A percentile compares a stretch with the other conserved stretches of the same genome.
Conservation (phyloP, 2,329 filamentous ascomycete species). For the Fusarium humuli region DNA sequence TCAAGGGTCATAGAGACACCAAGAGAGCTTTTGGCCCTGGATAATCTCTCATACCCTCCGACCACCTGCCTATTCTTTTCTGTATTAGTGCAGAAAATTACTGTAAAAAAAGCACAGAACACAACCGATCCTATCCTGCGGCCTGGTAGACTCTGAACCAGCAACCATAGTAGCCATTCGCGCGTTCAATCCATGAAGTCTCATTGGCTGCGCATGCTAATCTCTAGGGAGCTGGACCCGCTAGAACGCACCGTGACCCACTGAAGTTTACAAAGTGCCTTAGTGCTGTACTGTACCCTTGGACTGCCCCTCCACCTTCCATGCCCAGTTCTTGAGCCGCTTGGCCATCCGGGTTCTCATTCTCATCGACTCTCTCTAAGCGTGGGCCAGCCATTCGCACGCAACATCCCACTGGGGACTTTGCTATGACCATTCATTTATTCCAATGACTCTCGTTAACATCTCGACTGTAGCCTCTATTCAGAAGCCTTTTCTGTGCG, state of each 20-base stretch:
- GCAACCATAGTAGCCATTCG: conserved; percentile 8
- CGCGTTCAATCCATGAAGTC: conserved; percentile 12
- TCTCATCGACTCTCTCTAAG: conserved; percentile 34
- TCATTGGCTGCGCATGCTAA: conserved; percentile 22
- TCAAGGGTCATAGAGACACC: neutral
- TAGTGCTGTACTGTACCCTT: conserved; percentile 12
- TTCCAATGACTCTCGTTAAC: conserved; percentile 27
- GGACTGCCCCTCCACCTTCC: conserved; percentile 39
- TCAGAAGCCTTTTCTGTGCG: neutral
- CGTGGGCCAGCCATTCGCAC: conserved; percentile 22
- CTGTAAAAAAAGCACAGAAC: neutral
- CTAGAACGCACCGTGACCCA: conserved; percentile 18
- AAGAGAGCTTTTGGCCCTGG: neutral
- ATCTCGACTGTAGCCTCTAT: conserved; percentile 5
- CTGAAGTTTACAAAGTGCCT: conserved; percentile 30
- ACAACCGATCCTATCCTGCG: neutral
- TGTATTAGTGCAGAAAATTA: conserved; percentile 4
- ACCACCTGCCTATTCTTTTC: neutral
- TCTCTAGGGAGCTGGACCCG: conserved; percentile 15
- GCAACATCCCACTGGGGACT: conserved; percentile 35
- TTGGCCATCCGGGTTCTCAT: conserved; percentile 50
- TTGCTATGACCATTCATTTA: conserved; percentile 18
- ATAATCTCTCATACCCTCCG: neutral
- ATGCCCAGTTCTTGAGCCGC: conserved; percentile 25
- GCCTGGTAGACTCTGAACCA: neutral